phyloP scores from a whole-genome alignment of 495 filamentous ascomycete genomes.

The Penicillium longicatenatum region DNA sequence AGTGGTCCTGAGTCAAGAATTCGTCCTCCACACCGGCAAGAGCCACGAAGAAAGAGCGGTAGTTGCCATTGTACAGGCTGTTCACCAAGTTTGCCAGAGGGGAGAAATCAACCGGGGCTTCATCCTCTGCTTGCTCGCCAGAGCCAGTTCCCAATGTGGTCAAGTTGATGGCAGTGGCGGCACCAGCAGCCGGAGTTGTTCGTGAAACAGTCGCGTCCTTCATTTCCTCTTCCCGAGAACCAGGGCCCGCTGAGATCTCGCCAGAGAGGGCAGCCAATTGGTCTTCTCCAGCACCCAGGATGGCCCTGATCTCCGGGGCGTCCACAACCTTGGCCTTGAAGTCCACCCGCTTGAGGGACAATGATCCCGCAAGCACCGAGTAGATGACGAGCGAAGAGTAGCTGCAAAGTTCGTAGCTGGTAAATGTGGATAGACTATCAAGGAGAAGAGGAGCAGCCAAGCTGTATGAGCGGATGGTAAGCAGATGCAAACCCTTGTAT shows the following conservation, averaged over 20 bases:
- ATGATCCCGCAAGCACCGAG: conserved; percentile 89
- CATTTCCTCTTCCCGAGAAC: conserved; percentile 79
- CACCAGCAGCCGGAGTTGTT: conserved; percentile 53
- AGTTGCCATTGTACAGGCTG: conserved; percentile 89
- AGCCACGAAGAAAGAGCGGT: conserved; percentile 88
- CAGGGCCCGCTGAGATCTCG: conserved; percentile 73
- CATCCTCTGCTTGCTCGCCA: conserved; percentile 69
- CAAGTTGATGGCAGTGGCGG: conserved; percentile 75
- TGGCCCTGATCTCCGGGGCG: conserved; percentile 95
- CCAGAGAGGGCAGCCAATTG: conserved; percentile 76
- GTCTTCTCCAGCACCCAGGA: conserved; percentile 86
- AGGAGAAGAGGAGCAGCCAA: conserved; percentile 90
- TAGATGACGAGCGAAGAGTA: conserved; percentile 95
- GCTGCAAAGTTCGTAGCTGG: conserved; percentile 94
- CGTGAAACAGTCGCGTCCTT: conserved; percentile 56
- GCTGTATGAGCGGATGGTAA: conserved; percentile 87
- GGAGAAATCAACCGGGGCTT: conserved; percentile 74
- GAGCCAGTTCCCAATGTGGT: conserved; percentile 71
- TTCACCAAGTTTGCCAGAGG: conserved; percentile 86
- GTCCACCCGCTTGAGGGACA: conserved; percentile 93
- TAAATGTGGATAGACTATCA: conserved; percentile 97
- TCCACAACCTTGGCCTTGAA: conserved; percentile 99
- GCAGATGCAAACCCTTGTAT: conserved; percentile 91
- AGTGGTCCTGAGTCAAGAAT: conserved; percentile 91
- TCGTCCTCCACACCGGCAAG: conserved; percentile 90